Evolutionary conservation across 2,329 filamentous ascomycete genomes (phyloP), one percentile per base, ranked within the genome.

Genomic region (Diaporthe velutina): DNA sequence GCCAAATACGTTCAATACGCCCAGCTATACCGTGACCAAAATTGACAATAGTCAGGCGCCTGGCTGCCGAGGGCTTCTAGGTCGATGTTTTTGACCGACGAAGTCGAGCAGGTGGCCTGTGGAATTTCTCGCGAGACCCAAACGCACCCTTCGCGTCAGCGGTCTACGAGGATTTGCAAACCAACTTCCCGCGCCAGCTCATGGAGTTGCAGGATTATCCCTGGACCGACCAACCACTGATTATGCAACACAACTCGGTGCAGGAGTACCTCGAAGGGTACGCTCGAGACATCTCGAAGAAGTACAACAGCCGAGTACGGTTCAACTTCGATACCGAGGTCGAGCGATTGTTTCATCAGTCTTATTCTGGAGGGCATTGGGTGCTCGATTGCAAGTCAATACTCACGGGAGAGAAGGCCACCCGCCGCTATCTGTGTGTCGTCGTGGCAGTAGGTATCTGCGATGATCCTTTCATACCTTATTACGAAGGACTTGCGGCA

Each of bases 131-230:
- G 9, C 19, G 35, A 4, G 57, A 64, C 13, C 45, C 57, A 12
- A 55, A 28, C 1, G 15, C 57, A 0, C 58, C 33, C 1, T 73
- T 73, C 38, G 57, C 70, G 0, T 73, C 70, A 30, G 70, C 70
- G 3, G 58, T 66, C 4, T 73, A 73, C 33, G 33, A 6, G 1
- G 57, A 73, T 30, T 33, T 73, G 12, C 70, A 55, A 22, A 64
- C 70, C n/a, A 73, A 66, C 30, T 73, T 66, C 17, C 70, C 70
- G 28, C 70, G 70, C 30, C 70, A 66, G 28, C 70, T 73, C 35
- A 73, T 73, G 70, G 70, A 66, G 19, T 55, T 73, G 17, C 70
- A 64, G 38, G 70, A 73, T 25, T 64, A 64, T 42, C 57, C 38
- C 10, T 64, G 55, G 42, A n/a, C 30, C 10, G 38, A 9, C 22